phyloP scores from a whole-genome alignment of 2,329 filamentous ascomycete genomes.

The Clarireedia monteithiana region DNA sequence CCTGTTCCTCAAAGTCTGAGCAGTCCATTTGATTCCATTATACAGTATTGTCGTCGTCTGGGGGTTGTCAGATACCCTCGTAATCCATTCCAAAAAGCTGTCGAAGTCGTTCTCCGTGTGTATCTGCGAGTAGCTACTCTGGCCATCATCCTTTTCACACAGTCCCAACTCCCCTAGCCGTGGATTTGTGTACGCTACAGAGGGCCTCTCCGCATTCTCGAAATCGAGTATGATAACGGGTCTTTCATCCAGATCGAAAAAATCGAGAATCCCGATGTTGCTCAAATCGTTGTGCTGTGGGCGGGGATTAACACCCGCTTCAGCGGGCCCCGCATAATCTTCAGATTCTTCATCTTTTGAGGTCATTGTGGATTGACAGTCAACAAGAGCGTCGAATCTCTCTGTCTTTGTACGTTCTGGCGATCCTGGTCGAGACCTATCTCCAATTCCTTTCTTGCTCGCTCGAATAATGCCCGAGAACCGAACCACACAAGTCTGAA shows the following conservation, averaged over 20 bases:
- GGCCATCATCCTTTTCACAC: neutral
- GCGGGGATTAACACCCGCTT: too few relatives aligned
- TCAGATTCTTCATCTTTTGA: too few relatives aligned
- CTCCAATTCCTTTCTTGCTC: too few relatives aligned
- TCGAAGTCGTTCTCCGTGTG: neutral
- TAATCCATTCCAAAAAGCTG: slow-evolving; percentile 1
- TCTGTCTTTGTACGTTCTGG: too few relatives aligned
- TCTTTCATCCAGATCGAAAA: slow-evolving; percentile 19
- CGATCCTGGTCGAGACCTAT: too few relatives aligned
- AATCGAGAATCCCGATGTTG: slow-evolving; percentile 16
- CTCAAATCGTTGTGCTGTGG: slow-evolving; percentile 4
- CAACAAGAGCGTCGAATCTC: too few relatives aligned
- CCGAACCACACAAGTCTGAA: too few relatives aligned
- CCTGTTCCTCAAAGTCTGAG: slow-evolving; percentile 16
- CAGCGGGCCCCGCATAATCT: too few relatives aligned
- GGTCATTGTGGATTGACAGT: too few relatives aligned
- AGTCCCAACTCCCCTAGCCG: slow-evolving; percentile 7
- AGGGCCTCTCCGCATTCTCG: slow-evolving; percentile 3
- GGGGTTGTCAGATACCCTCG: neutral
- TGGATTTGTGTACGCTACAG: slow-evolving; percentile 16
- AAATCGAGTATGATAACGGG: slow-evolving; percentile 20
- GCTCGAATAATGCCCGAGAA: too few relatives aligned
- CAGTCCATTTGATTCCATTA: slow-evolving; percentile 17
- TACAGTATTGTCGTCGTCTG: slow-evolving; percentile 1
- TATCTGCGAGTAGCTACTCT: neutral